Evolutionary conservation across 129 eudicot species (phyloP), one percentile per base, ranked within the genome.

Genomic region (Ambrosia trifida): DNA sequence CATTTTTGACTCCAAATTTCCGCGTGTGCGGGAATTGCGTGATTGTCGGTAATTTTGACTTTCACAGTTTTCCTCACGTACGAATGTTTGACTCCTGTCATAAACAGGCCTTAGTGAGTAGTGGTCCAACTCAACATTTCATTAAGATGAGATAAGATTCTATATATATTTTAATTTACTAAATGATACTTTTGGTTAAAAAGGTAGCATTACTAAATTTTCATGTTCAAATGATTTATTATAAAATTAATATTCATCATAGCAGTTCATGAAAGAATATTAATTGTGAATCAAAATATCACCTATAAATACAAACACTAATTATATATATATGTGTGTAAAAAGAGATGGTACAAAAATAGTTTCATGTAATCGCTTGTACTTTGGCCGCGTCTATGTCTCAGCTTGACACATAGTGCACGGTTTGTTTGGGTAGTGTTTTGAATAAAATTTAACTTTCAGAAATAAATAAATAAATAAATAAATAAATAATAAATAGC

Each of bases 41-140:
- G 69, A 73, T 73, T 62, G 51, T 8, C 64, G 72, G 14, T 28
- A 49, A 47, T 32, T 46, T 73, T 73, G 63, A 74, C 71, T 36
- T 50, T 64, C 44, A 49, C 53, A 12, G 33, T 20, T 50, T 73
- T 74, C 54, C 62, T 74, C 16, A 13, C 28, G 40, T 54, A 70
- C 54, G 75, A 70, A 70, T 64, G 52, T 73, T 74, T 38, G 70
- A 64, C 54, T 69, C 52, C 18, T 64, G 19, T 31, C 32, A 28
- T 24, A 58, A 74, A 36, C 54, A n/a, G 61, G 28, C 12, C 11
- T 35, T 1, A 46, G 46, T 36, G 54, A 20, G 36, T 1, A 46
- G 46, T 51, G 54, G 35, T 74, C 72, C 50, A 64, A 36, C 1
- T 38, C 13, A 10, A 56, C 63, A 28, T 57, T 57, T 57, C 63